Conservation (phyloP, 208 protist species). For the Vickermania spadyakhi region DNA sequence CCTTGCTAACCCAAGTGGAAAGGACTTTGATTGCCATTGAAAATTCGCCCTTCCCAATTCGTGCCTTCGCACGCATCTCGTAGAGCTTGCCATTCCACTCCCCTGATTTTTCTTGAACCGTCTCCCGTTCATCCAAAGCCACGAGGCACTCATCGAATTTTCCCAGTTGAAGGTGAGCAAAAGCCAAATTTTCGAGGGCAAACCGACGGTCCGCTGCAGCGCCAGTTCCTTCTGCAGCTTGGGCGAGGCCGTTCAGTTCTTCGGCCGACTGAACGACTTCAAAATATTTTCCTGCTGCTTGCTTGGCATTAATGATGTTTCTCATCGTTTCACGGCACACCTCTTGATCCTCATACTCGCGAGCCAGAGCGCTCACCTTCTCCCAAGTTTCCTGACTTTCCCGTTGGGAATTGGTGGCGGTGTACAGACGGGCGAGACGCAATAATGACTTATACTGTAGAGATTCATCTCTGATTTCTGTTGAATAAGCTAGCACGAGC, state of each 20-base stretch:
- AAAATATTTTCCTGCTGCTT: slow-evolving; percentile 49
- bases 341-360: slow-evolving; percentile 76
- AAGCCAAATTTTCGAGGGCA: slow-evolving; percentile 74
- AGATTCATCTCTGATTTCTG: slow-evolving; percentile 49
- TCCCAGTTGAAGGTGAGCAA: slow-evolving; percentile 67
- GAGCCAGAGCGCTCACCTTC: slow-evolving; percentile 67
- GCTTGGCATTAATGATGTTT: slow-evolving; percentile 68
- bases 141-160: slow-evolving; percentile 71
- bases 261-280: slow-evolving; percentile 62
- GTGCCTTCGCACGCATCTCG: slow-evolving; percentile 61
- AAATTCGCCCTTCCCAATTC: slow-evolving; percentile 48
- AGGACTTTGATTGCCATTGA: slow-evolving; percentile 73
- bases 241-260: slow-evolving; percentile 54
- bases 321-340: slow-evolving; percentile 79
- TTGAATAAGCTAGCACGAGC: slow-evolving; percentile 61
- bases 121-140: slow-evolving; percentile 64
- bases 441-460: slow-evolving; percentile 73
- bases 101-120: slow-evolving; percentile 69
- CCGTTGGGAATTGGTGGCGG: slow-evolving; percentile 21
- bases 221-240: slow-evolving; percentile 50
- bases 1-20: slow-evolving; percentile 54
- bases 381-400: slow-evolving; percentile 63
- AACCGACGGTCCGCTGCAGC: slow-evolving; percentile 59
- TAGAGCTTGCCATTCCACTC: slow-evolving; percentile 57
- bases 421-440: slow-evolving; percentile 71